phyloP scores from a whole-genome alignment of 345 rosid genomes.

The Lenwebbia sp. region DNA sequence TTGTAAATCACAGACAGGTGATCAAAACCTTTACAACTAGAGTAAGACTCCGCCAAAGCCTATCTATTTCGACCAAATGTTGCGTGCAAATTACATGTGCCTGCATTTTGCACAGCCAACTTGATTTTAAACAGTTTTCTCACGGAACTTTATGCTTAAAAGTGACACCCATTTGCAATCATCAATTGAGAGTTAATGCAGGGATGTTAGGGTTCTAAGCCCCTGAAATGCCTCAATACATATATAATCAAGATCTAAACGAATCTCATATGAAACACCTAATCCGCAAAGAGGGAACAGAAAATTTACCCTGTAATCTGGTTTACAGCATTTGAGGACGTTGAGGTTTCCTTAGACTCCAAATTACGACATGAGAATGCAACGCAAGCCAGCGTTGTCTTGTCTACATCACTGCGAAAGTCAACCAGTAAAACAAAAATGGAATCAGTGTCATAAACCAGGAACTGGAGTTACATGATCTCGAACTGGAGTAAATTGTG shows the following conservation, averaged over 20 bases:
- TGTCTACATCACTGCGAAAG: conserved; percentile 70
- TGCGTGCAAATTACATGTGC: background rate
- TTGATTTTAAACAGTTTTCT: background rate
- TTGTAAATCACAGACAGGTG: background rate
- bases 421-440: background rate
- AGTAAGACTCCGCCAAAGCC: background rate
- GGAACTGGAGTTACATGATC: background rate
- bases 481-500: background rate
- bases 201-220: background rate
- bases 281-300: background rate
- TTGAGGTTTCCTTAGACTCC: conserved; percentile 71
- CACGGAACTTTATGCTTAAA: background rate
- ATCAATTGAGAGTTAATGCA: background rate
- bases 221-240: background rate
- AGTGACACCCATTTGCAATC: background rate
- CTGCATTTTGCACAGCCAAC: background rate
- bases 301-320: conserved; percentile 73
- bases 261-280: background rate
- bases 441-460: background rate
- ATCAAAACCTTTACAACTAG: background rate
- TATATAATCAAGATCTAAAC: background rate
- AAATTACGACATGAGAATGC: conserved; percentile 87
- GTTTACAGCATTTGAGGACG: conserved; percentile 46
- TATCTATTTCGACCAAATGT: background rate
- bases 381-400: conserved; percentile 88